These are phyloP conservation scores for Gypsophila paniculata DNA, from an alignment of 179 eudicot species.

Conservation along the genomic window DNA sequence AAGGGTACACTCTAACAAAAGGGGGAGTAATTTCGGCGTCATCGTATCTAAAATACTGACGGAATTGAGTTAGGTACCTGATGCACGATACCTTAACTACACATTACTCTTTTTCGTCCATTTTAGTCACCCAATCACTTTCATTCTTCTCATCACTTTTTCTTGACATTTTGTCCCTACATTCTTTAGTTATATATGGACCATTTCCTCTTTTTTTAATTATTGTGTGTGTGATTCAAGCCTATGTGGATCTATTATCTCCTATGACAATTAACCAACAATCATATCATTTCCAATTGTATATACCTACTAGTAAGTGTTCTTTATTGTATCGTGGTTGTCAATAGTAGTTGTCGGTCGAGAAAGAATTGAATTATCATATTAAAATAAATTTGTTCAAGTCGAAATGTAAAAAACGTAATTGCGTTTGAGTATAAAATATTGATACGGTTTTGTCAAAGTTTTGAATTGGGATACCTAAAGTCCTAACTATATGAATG, in stretches of 20 bases:
- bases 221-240: not conserved
- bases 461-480: too few species aligned
- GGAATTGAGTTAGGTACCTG: conserved; percentile 32
- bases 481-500: too few species aligned
- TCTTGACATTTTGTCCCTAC: conserved; percentile 18
- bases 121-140: conserved; percentile 2
- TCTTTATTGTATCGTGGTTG: not conserved
- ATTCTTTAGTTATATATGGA: not conserved
- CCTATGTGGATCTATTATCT: not conserved
- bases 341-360: not conserved
- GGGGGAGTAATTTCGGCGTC: conserved; percentile 15
- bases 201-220: not conserved
- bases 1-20: too few species aligned
- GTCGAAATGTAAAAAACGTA: too few species aligned
- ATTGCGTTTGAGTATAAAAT: too few species aligned
- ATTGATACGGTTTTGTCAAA: too few species aligned
- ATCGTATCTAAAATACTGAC: conserved; percentile 24
- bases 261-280: not conserved
- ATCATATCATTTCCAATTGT: too few species aligned
- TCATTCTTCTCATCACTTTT: conserved; percentile 8
- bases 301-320: not conserved
- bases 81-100: conserved; percentile 34
- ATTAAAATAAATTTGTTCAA: too few species aligned
- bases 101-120: conserved; percentile 3
- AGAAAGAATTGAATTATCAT: too few species aligned